Percentiles rank a stretch among this genome's conserved stretches.
Conservation (phyloP, 768 basidiomycete genomes). For the Auricularia heimuer region DNA sequence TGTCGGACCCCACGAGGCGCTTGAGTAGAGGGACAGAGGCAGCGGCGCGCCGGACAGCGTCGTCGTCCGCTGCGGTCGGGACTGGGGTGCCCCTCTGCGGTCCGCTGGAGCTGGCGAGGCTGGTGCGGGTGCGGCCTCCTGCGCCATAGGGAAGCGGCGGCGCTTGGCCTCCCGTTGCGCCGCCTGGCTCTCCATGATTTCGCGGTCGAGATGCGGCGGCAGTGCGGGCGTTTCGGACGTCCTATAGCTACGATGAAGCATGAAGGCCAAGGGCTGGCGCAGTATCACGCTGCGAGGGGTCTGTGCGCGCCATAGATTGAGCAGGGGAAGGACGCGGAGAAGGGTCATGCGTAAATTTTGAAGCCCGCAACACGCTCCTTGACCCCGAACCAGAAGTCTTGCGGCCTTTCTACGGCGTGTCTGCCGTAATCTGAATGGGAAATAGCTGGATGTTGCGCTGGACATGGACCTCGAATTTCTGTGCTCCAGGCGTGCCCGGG, state of each 20-base stretch:
- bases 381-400: too few species aligned
- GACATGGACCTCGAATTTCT: too few species aligned
- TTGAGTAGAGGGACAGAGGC: neutral
- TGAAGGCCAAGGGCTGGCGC: neutral
- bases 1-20: neutral
- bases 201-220: neutral
- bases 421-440: too few species aligned
- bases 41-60: neutral
- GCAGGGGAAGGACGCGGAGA: neutral
- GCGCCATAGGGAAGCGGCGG: neutral
- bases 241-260: neutral
- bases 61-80: too few species aligned
- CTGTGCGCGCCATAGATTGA: neutral
- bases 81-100: too few species aligned
- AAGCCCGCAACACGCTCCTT: neutral
- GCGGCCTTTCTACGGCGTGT: too few species aligned
- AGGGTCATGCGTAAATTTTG: neutral
- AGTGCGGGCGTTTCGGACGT: neutral
- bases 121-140: too few species aligned
- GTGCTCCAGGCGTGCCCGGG: too few species aligned
- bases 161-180: neutral
- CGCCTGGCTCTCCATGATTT: neutral
- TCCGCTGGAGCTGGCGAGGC: too few species aligned
- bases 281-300: neutral
- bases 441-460: too few species aligned